These are phyloP conservation scores for Cladorrhinum sp. DNA, from an alignment of 2,329 filamentous ascomycete genomes.

Conservation along the genomic window DNA sequence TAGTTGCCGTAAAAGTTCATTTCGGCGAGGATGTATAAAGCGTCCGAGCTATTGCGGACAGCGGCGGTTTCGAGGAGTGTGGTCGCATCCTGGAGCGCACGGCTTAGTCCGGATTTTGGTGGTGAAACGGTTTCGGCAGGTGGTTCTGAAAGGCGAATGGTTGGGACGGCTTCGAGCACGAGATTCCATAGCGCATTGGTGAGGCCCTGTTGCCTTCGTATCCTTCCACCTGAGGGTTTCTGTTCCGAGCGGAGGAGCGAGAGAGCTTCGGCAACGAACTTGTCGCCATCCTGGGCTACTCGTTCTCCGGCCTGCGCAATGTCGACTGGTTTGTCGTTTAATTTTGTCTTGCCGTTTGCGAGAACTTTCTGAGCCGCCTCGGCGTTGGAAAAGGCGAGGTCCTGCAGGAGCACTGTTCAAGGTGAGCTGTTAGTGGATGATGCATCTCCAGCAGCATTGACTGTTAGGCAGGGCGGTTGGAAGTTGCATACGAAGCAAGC, in stretches of 20 bases:
- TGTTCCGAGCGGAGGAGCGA: conserved; percentile 51
- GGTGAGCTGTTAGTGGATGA: conserved; percentile 27
- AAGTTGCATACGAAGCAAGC: conserved; percentile 41
- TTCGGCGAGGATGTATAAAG: conserved; percentile 83
- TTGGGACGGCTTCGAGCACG: conserved; percentile 48
- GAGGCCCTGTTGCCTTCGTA: conserved; percentile 43
- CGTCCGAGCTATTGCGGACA: conserved; percentile 67
- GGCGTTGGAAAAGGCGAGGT: conserved; percentile 36
- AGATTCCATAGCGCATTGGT: conserved; percentile 44
- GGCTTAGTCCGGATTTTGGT: conserved; percentile 34
- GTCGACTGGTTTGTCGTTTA: conserved; percentile 29
- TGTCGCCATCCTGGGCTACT: conserved; percentile 40
- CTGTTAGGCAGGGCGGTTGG: conserved; percentile 9
- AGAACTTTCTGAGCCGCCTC: conserved; percentile 37
- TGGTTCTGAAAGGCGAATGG: conserved; percentile 46
- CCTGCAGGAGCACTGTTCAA: conserved; percentile 47
- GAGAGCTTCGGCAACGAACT: conserved; percentile 51
- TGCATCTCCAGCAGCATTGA: not conserved
- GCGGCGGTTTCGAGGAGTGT: conserved; percentile 52
- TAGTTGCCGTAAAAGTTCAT: conserved; percentile 98
- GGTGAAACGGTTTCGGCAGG: conserved; percentile 37
- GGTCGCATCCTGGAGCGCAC: conserved; percentile 50
- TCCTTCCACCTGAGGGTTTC: conserved; percentile 42
- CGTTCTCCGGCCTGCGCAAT: conserved; percentile 31
- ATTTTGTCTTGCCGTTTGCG: conserved; percentile 25